Conservation (phyloP, 2,329 filamentous ascomycete species). For the Tolypocladium inflatum region DNA sequence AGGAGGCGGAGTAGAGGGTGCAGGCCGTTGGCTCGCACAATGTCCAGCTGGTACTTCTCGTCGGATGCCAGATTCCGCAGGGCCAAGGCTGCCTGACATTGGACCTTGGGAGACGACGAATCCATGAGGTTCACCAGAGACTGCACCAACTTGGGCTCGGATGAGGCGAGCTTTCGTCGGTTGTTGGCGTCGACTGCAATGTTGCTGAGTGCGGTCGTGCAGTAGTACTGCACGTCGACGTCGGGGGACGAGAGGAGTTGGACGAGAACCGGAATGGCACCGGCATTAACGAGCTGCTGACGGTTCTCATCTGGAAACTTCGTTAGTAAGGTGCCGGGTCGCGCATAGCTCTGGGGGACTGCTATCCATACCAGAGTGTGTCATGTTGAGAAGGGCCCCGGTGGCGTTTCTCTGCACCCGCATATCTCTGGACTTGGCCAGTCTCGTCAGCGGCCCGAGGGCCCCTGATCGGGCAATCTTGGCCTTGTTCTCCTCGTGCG, state of each 20-base stretch:
- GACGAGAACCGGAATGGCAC: constrained; percentile 94
- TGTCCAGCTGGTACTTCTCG: constrained; percentile 97
- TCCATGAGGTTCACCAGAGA: constrained; percentile 95
- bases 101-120: constrained; percentile 92
- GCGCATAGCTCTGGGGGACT: background rate
- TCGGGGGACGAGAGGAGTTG: constrained; percentile 87
- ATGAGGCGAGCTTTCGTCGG: constrained; percentile 81
- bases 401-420: constrained; percentile 96
- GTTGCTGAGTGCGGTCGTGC: constrained; percentile 95
- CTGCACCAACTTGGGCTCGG: constrained; percentile 84
- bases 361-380: constrained; percentile 70
- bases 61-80: constrained; percentile 93
- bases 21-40: constrained; percentile 81
- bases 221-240: constrained; percentile 98
- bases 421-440: constrained; percentile 98
- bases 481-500: constrained; percentile 98
- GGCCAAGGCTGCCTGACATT: constrained; percentile 92
- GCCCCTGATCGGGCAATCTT: constrained; percentile 96
- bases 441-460: constrained; percentile 75
- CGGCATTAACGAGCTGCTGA: constrained; percentile 92
- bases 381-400: constrained; percentile 95
- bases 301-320: constrained; percentile 76
- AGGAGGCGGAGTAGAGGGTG: constrained; percentile 78
- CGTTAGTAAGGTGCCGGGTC: background rate
- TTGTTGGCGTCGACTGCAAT: constrained; percentile 93